Base-by-base conservation (phyloP, 2,329 filamentous ascomycete genomes). In the Fusarium mundagurra region DNA sequence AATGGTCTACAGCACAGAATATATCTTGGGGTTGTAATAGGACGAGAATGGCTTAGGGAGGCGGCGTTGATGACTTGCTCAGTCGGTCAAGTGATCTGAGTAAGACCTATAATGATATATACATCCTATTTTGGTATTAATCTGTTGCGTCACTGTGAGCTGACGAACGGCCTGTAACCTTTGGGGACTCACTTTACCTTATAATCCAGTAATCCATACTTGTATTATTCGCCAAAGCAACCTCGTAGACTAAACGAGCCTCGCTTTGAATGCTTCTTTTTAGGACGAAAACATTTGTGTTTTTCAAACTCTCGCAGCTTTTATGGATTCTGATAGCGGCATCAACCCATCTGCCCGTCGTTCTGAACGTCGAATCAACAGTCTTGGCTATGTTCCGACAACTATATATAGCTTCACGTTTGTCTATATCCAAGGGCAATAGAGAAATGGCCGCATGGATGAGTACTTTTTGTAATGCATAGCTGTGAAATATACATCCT, bases 101-200 rank as follows among this genome's bases (percentile, higher is more conserved):
- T 33, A 43, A 55, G 33, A 66, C 33, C 31, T 29, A 27, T 66
- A 71, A 66, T 71, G 43, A 70, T 45, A 44, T 11, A 48, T 29
- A 41, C 24, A 43, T 54, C 39, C 33, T 29, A 4, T 34, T 27
- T 33, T 33, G 31, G 47, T 18, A 20, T 55, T 55, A 31, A 38
- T 55, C n/a, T 53, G 31, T 10, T 53, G n/a, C 27, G 50, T 53
- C 24, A 27, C n/a, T 53, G 12, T 36, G n/a, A 27, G n/a, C 18
- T 53, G 33, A 20, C 7, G n/a, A 36, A 41, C 8, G 16, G 20
- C 11, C 20, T 55, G 20, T 4, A 9, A 20, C 51, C 24, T 55
- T n/a, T 39, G 10, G 24, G 18, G 22, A 10, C 20, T n/a, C 27
- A n/a, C 20, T 18, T 31, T 17, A 41, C 20, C 34, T 55, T 17